Conservation (phyloP, 208 protist genomes). For the Trichomonas tenax region DNA sequence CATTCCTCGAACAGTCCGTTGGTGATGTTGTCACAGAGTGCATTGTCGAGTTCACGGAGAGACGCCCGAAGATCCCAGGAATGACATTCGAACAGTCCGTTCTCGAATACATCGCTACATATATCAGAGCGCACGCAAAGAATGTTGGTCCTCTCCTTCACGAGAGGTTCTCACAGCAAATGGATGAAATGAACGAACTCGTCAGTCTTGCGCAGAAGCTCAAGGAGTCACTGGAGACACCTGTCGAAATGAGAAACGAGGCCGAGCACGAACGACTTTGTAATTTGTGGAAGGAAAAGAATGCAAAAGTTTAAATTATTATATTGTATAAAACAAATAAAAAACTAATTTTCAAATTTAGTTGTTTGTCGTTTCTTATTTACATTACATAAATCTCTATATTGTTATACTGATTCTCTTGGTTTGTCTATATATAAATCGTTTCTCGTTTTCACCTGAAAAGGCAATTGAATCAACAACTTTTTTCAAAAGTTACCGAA, state of each 20-base stretch:
- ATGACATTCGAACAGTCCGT: background rate
- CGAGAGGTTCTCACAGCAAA: background rate
- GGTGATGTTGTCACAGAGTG: conserved; percentile 8
- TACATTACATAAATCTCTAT: background rate
- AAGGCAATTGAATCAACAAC: too few species aligned
- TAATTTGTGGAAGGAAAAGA: conserved; percentile 11
- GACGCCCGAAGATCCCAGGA: background rate
- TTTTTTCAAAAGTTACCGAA: too few species aligned
- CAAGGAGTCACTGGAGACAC: background rate
- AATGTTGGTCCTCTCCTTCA: background rate
- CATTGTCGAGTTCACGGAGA: background rate
- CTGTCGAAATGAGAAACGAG: background rate
- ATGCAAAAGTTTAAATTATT: background rate
- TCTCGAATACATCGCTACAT: background rate
- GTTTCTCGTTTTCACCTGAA: too few species aligned
- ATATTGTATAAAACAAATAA: background rate
- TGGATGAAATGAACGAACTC: background rate
- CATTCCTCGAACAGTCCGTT: background rate
- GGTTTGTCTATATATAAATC: too few species aligned
- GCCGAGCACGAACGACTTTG: background rate
- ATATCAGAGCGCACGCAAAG: background rate
- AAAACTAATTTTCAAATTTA: background rate
- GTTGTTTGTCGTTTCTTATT: background rate
- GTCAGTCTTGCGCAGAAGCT: background rate
- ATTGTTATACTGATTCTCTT: background rate